Evolutionary conservation across 2,329 filamentous ascomycete genomes (phyloP).

Genomic region (Arthroderma sp.): DNA sequence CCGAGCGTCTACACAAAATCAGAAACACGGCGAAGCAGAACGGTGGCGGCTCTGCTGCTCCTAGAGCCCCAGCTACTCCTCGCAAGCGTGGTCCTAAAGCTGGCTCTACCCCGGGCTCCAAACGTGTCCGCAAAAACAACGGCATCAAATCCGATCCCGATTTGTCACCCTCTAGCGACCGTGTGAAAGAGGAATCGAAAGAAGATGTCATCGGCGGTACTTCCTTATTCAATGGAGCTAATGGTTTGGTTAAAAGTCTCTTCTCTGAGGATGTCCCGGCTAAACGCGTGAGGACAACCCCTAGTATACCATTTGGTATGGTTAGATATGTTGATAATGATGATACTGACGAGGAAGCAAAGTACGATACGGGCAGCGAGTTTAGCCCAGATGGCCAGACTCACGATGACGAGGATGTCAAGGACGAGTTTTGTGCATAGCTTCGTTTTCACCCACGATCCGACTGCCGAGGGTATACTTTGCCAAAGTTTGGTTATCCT

Average conservation of each 20-base stretch:
- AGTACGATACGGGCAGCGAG: slow-evolving; percentile 10
- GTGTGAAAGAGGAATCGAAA: slow-evolving; percentile 9
- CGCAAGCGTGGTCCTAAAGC: slow-evolving; percentile 5
- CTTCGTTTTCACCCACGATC: background rate
- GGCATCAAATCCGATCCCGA: background rate
- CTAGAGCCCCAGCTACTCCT: slow-evolving; percentile 8
- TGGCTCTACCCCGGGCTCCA: background rate
- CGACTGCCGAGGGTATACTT: background rate
- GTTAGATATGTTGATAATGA: slow-evolving; percentile 11
- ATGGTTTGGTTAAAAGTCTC: background rate
- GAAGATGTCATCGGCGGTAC: background rate
- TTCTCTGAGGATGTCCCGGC: slow-evolving; percentile 3
- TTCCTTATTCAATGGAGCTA: background rate
- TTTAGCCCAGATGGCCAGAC: slow-evolving; percentile 2
- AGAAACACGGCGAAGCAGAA: slow-evolving; percentile 9
- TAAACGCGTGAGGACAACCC: slow-evolving; percentile 14
- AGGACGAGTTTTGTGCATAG: background rate
- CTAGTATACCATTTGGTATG: slow-evolving; percentile 11
- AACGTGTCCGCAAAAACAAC: background rate
- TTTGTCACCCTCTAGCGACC: background rate
- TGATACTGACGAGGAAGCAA: slow-evolving; percentile 8
- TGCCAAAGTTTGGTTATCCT: background rate
- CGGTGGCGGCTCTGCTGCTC: background rate
- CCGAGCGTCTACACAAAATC: slow-evolving; percentile 26
- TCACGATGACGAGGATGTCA: slow-evolving; percentile 1